These are phyloP conservation scores for Dioscorea dumetorum DNA, from an alignment of 106 monocot species.

Conservation along the genomic window DNA sequence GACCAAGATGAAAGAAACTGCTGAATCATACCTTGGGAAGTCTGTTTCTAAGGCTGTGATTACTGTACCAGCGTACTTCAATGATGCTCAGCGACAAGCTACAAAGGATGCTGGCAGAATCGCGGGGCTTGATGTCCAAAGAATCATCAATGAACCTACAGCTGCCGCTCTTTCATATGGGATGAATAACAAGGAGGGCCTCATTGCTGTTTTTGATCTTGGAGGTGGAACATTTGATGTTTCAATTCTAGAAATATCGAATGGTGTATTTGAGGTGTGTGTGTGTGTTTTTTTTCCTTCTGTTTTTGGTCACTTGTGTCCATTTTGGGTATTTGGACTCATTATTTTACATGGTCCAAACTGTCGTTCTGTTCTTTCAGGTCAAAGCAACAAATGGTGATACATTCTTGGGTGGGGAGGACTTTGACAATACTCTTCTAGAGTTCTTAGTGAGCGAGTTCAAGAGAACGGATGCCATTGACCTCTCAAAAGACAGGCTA, in stretches of 20 bases:
- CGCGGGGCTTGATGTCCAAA: slow-evolving; percentile 51
- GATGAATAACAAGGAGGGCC: slow-evolving; percentile 46
- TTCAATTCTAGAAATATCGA: slow-evolving; percentile 54
- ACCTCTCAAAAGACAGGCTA: slow-evolving; percentile 28
- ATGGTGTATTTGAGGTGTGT: slow-evolving; percentile 62
- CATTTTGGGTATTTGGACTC: background rate
- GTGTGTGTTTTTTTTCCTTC: too few species aligned
- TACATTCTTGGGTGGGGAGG: slow-evolving; percentile 42
- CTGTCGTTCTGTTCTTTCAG: slow-evolving; percentile 6
- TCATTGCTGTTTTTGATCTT: slow-evolving; percentile 70
- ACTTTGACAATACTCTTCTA: slow-evolving; percentile 32
- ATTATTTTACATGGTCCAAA: background rate
- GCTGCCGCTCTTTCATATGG: slow-evolving; percentile 75
- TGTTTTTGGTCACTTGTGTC: background rate
- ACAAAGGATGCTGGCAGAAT: slow-evolving; percentile 62
- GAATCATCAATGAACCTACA: slow-evolving; percentile 66
- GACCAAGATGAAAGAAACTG: slow-evolving; percentile 58
- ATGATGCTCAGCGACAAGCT: slow-evolving; percentile 56
- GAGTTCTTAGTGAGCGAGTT: slow-evolving; percentile 34
- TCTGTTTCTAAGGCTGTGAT: slow-evolving; percentile 53
- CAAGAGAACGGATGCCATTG: slow-evolving; percentile 40
- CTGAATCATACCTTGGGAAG: slow-evolving; percentile 61
- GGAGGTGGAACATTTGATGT: slow-evolving; percentile 78
- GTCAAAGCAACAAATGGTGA: slow-evolving; percentile 47
- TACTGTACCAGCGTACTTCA: slow-evolving; percentile 56